Evolutionary conservation across 768 basidiomycete genomes (phyloP).

Genomic region (Naganishia vaughanmartiniae): DNA sequence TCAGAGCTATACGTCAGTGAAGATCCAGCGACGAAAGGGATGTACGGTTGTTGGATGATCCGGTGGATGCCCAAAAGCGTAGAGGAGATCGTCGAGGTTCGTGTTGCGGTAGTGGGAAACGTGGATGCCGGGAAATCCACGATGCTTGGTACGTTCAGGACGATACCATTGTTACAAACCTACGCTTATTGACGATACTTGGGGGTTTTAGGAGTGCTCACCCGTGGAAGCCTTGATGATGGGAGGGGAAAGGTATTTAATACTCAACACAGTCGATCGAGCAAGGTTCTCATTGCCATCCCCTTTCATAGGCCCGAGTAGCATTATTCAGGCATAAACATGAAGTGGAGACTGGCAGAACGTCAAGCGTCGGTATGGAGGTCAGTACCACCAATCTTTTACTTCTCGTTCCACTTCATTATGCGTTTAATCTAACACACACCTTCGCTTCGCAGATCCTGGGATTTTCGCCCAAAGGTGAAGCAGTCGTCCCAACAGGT

Average conservation of each 20-base stretch:
- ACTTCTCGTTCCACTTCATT: background rate
- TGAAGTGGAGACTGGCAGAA: conserved; percentile 91
- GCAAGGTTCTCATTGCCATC: conserved; percentile 61
- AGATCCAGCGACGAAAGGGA: conserved; percentile 15
- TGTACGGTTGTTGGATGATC: conserved; percentile 45
- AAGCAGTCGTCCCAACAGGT: conserved; percentile 69
- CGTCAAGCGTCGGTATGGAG: conserved; percentile 96
- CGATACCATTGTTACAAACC: background rate
- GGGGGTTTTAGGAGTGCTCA: conserved; percentile 62
- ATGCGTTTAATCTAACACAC: too few species aligned
- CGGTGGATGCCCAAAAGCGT: conserved; percentile 43
- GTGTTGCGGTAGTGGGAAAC: conserved; percentile 94
- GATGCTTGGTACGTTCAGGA: conserved; percentile 63
- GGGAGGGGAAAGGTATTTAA: conserved; percentile 39
- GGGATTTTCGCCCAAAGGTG: conserved; percentile 75
- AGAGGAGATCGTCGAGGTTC: conserved; percentile 64
- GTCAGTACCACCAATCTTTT: conserved; percentile 54
- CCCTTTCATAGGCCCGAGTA: conserved; percentile 59
- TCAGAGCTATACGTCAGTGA: conserved; percentile 44
- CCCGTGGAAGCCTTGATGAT: conserved; percentile 64
- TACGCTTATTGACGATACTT: background rate
- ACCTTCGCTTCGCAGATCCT: conserved; percentile 62
- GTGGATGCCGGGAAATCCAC: conserved; percentile 83
- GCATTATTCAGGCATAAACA: conserved; percentile 94
- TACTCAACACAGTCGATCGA: conserved; percentile 41